These are phyloP conservation scores for Crithidia brevicula DNA, from an alignment of 208 protist species.

Conservation along the genomic window DNA sequence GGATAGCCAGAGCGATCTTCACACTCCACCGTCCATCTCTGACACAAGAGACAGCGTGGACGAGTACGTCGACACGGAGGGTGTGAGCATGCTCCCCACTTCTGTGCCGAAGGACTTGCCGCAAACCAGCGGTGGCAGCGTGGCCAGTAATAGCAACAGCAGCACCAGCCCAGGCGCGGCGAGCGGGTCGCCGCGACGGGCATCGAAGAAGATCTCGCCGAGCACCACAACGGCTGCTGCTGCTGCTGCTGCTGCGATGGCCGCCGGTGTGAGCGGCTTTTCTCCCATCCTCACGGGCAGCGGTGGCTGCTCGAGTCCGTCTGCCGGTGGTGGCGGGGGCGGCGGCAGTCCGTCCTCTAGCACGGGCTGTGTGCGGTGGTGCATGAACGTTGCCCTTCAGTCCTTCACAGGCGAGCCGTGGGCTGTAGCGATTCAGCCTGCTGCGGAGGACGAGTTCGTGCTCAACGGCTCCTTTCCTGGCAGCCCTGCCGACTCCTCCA, in stretches of 20 bases:
- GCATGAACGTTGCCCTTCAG: slow-evolving; percentile 79
- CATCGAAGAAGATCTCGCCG: slow-evolving; percentile 6
- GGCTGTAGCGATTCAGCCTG: slow-evolving; percentile 53
- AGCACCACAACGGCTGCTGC: slow-evolving; percentile 10
- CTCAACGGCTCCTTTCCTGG: slow-evolving; percentile 29
- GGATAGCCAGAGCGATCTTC: too few species aligned
- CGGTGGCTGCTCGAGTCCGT: slow-evolving; percentile 15
- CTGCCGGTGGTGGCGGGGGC: slow-evolving; percentile 5
- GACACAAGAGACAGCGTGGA: neutral
- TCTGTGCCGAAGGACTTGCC: neutral
- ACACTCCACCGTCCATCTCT: too few species aligned
- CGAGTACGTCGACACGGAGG: neutral
- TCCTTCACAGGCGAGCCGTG: slow-evolving; percentile 79
- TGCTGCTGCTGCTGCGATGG: neutral
- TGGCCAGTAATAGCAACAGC: neutral
- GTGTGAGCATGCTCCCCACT: neutral
- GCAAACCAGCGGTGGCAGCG: neutral
- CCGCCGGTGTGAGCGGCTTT: neutral
- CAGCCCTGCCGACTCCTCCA: slow-evolving; percentile 15
- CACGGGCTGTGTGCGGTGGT: slow-evolving; percentile 68
- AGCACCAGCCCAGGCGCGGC: neutral
- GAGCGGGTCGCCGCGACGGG: neutral
- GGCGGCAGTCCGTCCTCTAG: slow-evolving; percentile 14
- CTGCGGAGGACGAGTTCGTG: slow-evolving; percentile 28
- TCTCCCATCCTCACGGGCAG: slow-evolving; percentile 7